A percentile compares a stretch with the other conserved stretches of the same genome.
Conservation (phyloP, 2,329 filamentous ascomycete species). For the Pseudogymnoascus sp. region DNA sequence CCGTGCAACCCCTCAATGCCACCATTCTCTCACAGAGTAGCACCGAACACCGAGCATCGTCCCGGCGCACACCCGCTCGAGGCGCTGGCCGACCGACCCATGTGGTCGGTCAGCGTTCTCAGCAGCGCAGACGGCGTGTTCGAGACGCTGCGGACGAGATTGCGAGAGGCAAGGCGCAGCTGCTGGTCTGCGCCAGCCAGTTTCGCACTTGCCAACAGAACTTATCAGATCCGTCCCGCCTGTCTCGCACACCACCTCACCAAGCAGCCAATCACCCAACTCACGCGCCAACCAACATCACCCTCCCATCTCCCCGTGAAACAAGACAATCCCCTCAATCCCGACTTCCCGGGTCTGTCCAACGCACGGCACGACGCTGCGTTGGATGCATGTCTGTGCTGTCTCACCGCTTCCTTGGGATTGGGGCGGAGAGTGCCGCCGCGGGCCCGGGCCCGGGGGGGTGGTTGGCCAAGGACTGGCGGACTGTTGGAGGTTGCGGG, state of each 20-base stretch:
- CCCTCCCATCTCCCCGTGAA: not conserved
- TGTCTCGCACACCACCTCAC: not conserved
- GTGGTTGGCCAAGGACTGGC: not conserved
- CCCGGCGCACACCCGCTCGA: not conserved
- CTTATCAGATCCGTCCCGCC: not conserved
- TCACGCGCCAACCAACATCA: not conserved
- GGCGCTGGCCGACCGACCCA: not conserved
- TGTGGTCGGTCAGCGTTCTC: not conserved
- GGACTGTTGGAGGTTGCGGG: not conserved
- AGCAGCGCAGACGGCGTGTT: not conserved
- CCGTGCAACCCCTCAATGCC: not conserved
- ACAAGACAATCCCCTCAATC: not conserved
- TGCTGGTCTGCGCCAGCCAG: not conserved
- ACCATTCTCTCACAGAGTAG: not conserved
- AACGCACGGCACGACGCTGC: not conserved
- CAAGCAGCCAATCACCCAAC: not conserved
- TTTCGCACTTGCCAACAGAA: not conserved
- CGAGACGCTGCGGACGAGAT: conserved; percentile 1
- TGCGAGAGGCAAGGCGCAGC: not conserved
- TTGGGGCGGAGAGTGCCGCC: conserved; percentile 1
- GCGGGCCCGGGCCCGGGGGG: not conserved
- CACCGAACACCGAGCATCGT: not conserved
- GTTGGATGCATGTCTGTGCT: not conserved
- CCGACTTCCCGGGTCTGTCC: not conserved
- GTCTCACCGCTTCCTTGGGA: conserved; percentile 3